phyloP scores from a whole-genome alignment of 345 rosid species.

The Raphanus raphanistrum region DNA sequence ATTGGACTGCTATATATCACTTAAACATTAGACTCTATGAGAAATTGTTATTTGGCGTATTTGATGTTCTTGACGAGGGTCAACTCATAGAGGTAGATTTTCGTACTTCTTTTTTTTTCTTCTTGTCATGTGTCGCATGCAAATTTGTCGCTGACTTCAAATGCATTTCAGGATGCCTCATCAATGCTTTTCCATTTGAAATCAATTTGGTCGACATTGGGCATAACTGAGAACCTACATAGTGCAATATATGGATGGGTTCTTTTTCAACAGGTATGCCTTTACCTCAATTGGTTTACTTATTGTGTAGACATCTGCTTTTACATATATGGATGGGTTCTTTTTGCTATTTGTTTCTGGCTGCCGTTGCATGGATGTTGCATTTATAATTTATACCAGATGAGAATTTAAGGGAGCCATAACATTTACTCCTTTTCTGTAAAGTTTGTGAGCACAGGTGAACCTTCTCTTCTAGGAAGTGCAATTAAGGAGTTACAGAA shows the following conservation, averaged over 20 bases:
- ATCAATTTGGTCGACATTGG: conserved; percentile 82
- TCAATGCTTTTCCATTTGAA: conserved; percentile 59
- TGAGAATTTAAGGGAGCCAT: conserved; percentile 15
- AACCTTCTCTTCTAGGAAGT: conserved; percentile 60
- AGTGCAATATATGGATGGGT: conserved; percentile 79
- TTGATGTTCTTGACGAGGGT: conserved; percentile 91
- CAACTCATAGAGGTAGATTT: conserved; percentile 81
- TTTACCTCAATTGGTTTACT: conserved; percentile 16
- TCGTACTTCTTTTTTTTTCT: conserved; percentile 14
- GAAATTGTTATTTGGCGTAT: conserved; percentile 67
- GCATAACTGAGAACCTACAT: conserved; percentile 82
- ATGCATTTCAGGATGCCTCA: conserved; percentile 62
- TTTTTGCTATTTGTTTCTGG: neutral
- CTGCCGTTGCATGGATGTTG: neutral
- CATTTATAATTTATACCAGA: conserved; percentile 3
- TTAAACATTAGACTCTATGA: conserved; percentile 78
- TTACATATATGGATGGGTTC: conserved; percentile 4
- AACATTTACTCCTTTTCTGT: conserved; percentile 27
- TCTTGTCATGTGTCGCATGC: conserved; percentile 8
- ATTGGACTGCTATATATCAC: conserved; percentile 81
- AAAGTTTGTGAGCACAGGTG: conserved; percentile 81
- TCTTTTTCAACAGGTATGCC: conserved; percentile 80
- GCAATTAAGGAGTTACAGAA: conserved; percentile 63
- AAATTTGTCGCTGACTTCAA: conserved; percentile 18
- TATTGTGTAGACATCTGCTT: conserved; percentile 15